Percentiles rank a stretch among this genome's conserved stretches.
Evolutionary conservation across 345 rosid species (phyloP).

Genomic region (Murraya paniculata): DNA sequence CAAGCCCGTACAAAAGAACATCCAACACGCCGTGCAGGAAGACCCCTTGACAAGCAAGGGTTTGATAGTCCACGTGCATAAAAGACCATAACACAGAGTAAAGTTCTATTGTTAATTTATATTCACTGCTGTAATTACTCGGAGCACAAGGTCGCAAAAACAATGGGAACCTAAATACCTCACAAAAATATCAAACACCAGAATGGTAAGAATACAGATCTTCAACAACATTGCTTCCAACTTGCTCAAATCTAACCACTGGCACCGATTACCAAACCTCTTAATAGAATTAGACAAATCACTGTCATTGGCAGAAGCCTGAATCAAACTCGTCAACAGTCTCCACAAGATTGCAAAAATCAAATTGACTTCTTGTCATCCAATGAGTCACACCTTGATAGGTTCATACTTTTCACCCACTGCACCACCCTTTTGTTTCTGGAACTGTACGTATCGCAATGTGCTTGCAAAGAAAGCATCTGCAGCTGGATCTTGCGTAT

Average conservation of each 20-base stretch:
- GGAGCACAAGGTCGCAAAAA: no score
- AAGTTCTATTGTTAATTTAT: neutral
- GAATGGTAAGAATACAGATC: neutral
- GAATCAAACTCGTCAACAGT: neutral
- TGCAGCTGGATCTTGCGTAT: conserved; percentile 55
- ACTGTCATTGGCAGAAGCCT: neutral
- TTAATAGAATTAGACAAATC: neutral
- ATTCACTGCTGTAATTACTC: neutral
- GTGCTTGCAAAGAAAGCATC: conserved; percentile 84
- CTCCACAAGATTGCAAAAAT: neutral
- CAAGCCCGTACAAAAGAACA: no score
- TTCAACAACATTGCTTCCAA: neutral
- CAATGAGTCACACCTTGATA: conserved; percentile 52
- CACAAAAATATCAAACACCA: neutral
- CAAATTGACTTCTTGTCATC: neutral
- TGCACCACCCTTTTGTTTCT: conserved; percentile 94
- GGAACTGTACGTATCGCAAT: conserved; percentile 73
- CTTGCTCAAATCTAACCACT: neutral
- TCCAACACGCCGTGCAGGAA: neutral
- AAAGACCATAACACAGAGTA: neutral
- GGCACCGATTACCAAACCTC: neutral
- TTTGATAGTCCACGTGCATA: neutral
- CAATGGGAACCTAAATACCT: neutral
- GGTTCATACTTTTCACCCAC: conserved; percentile 75
- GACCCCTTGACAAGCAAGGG: neutral